Percentiles rank a stretch among this genome's conserved stretches.
Evolutionary conservation across 441 rosid species (phyloP).

Genomic region (Brassica hybrid): DNA sequence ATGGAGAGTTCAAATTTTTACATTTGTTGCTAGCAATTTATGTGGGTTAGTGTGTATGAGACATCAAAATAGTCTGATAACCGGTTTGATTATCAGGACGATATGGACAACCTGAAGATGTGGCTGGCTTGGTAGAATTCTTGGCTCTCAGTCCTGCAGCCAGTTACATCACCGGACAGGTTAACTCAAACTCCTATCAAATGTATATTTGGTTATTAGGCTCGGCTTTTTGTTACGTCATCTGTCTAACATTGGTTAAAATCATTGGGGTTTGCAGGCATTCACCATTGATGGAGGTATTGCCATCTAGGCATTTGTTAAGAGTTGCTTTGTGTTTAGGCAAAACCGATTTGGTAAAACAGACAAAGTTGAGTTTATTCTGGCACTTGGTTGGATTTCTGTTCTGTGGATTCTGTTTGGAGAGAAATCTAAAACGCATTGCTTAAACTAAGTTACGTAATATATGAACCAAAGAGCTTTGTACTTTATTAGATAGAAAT

Average conservation of each 20-base stretch:
- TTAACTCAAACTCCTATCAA: slow-evolving; percentile 32
- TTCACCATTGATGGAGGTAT: slow-evolving; percentile 93
- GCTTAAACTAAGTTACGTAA: slow-evolving; percentile 18
- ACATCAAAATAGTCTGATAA: slow-evolving; percentile 1
- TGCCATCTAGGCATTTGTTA: slow-evolving; percentile 64
- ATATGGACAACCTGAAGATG: slow-evolving; percentile 93
- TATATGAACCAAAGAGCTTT: background rate
- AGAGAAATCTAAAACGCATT: slow-evolving; percentile 9
- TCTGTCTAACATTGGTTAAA: background rate
- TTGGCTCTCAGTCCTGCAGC: slow-evolving; percentile 89
- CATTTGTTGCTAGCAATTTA: background rate
- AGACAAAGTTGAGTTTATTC: slow-evolving; percentile 16
- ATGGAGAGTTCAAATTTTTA: slow-evolving; percentile 29
- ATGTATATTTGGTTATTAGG: background rate
- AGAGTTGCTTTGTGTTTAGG: slow-evolving; percentile 1
- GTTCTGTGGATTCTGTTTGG: slow-evolving; percentile 25
- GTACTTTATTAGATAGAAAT: background rate
- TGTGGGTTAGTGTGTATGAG: background rate
- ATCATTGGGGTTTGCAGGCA: slow-evolving; percentile 55
- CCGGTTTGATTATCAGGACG: slow-evolving; percentile 57
- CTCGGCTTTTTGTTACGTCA: slow-evolving; percentile 25
- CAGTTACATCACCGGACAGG: slow-evolving; percentile 91
- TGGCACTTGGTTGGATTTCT: slow-evolving; percentile 16
- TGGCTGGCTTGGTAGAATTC: slow-evolving; percentile 94
- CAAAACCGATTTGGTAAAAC: slow-evolving; percentile 8